Base-by-base conservation (phyloP, 2,329 filamentous ascomycete genomes). In the Diaporthe nobilis region DNA sequence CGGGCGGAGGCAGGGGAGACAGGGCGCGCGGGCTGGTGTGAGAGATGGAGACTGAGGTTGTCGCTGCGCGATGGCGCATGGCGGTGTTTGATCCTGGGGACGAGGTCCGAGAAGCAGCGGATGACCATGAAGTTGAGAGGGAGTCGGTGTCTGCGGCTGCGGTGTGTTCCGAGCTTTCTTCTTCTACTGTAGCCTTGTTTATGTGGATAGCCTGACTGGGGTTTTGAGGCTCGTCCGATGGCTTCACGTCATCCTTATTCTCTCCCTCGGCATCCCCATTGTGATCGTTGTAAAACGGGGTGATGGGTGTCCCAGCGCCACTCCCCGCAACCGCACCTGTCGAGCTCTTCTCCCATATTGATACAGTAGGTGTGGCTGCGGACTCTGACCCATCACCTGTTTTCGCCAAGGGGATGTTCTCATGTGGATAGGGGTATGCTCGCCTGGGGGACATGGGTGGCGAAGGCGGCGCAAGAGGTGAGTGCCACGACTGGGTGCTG, bases 1-100 rank as follows among this genome's bases (percentile, higher is more conserved):
- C 92, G 0, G 92, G 87, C 1, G 92, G 89, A 3, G 94, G 93
- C 77, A 95, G 87, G 0, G 93, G 92, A 0, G 93, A 93, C 10
- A 94, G 85, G 12, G 89, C 89, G 51, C 91, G 89, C 75, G 88
- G 87, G 74, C 88, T 86, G 3, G 80, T 77, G 31, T 81, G 78
- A 6, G 77, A 78, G 17, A 87, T 85, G 60, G 88, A 89, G 47
- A 89, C 85, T 31, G 80, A 81, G 20, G 88, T 87, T 9, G 90
- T 91, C 2, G 90, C 87, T 28, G 73, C 68, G 34, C 91, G 89
- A 63, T 91, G 86, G 63, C 89, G 88, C 63, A 88, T 78, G 81
- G 88, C 76, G 6, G 49, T 68, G n/a, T 65, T 53, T n/a, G 72
- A 72, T 25, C 67, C 58, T 17, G 58, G 71, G 13, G 49, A 63